Conservation (phyloP, 306 rosid species). For the Pachyrhizus erosus region DNA sequence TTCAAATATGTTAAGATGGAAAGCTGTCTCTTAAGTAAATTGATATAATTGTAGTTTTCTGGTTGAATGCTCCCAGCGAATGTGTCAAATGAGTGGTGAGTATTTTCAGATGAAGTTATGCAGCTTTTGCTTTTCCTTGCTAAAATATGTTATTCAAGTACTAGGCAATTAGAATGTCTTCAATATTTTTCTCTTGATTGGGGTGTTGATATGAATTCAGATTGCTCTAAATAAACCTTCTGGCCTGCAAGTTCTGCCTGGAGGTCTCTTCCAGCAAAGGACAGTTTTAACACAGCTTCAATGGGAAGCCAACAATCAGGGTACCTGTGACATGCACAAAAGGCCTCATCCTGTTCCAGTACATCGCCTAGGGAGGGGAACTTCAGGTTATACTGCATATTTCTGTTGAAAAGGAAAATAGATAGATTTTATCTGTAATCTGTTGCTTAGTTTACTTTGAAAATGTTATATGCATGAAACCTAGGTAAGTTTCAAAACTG, state of each 20-base stretch:
- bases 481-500: conserved; percentile 8
- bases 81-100: not conserved
- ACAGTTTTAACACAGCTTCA: conserved; percentile 86
- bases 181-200: conserved; percentile 22
- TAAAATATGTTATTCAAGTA: conserved; percentile 1
- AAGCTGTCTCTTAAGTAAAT: conserved; percentile 2
- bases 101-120: not conserved
- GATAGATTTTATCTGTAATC: conserved; percentile 5
- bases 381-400: conserved; percentile 74
- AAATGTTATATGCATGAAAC: conserved; percentile 30
- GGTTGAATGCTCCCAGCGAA: not conserved
- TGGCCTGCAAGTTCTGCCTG: conserved; percentile 94
- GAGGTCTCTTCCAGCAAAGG: conserved; percentile 97
- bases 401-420: conserved; percentile 35
- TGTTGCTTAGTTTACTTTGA: conserved; percentile 33
- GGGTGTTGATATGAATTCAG: conserved; percentile 54
- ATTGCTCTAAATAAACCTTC: conserved; percentile 89
- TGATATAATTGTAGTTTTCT: not conserved
- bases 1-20: not conserved
- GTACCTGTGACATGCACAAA: conserved; percentile 44
- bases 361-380: conserved; percentile 97
- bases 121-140: conserved; percentile 10
- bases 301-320: conserved; percentile 59
- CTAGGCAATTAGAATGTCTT: conserved; percentile 4
- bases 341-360: conserved; percentile 74